Conservation (phyloP, 2,329 filamentous ascomycete species). For the Arthrobotrys entomopaga region DNA sequence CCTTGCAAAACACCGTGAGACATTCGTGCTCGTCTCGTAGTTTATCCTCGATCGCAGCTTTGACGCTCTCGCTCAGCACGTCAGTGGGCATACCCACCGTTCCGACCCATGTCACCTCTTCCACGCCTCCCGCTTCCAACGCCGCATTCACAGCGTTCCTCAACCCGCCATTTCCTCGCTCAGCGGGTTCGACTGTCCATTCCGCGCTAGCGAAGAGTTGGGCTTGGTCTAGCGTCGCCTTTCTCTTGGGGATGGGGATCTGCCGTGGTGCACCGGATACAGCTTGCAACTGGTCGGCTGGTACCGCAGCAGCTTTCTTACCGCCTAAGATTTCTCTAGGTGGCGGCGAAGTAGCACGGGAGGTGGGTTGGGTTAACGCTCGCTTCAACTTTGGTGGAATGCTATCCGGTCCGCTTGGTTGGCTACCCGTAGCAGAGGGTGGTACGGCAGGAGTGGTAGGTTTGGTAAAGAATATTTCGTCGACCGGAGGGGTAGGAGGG, state of each 20-base stretch:
- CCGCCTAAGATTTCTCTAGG: slow-evolving; percentile 54
- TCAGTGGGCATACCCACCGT: slow-evolving; percentile 95
- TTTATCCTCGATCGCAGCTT: slow-evolving; percentile 82
- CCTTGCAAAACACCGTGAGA: slow-evolving; percentile 83
- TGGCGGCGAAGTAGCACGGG: slow-evolving; percentile 58
- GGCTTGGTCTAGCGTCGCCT: slow-evolving; percentile 69
- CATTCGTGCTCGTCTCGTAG: slow-evolving; percentile 84
- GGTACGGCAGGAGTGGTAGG: slow-evolving; percentile 21
- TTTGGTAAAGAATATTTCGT: slow-evolving; percentile 45
- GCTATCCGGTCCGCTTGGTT: slow-evolving; percentile 17
- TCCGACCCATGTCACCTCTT: slow-evolving; percentile 88
- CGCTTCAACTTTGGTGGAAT: slow-evolving; percentile 49
- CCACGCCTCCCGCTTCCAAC: slow-evolving; percentile 73
- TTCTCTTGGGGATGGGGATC: slow-evolving; percentile 60
- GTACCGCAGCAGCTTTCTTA: slow-evolving; percentile 44
- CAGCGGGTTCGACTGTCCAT: slow-evolving; percentile 84
- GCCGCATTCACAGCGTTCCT: slow-evolving; percentile 87
- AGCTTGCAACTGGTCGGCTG: slow-evolving; percentile 43
- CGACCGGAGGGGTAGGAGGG: slow-evolving; percentile 66
- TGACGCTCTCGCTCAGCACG: slow-evolving; percentile 77
- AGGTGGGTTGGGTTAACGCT: slow-evolving; percentile 58
- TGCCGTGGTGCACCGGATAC: slow-evolving; percentile 52
- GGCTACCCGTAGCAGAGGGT: not conserved
- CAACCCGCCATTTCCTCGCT: slow-evolving; percentile 92
- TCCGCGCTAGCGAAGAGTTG: slow-evolving; percentile 77